phyloP scores from a whole-genome alignment of 2,329 filamentous ascomycete species.

The Botryotinia globosa region DNA sequence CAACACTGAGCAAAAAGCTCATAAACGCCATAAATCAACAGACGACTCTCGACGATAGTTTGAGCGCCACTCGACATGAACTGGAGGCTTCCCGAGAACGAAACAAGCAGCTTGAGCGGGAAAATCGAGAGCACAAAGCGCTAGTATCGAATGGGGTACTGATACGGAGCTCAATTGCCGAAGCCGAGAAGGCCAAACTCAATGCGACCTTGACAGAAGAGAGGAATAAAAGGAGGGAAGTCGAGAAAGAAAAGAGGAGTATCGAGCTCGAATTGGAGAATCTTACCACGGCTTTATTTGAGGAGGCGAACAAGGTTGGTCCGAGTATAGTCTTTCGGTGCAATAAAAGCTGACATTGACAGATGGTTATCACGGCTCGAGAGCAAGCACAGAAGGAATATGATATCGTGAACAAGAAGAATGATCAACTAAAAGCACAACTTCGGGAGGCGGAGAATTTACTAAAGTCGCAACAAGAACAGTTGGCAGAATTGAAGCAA shows the following conservation, averaged over 20 bases:
- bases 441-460: slow-evolving; percentile 83
- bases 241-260: slow-evolving; percentile 76
- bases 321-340: background rate
- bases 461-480: slow-evolving; percentile 87
- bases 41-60: slow-evolving; percentile 82
- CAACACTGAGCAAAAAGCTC: slow-evolving; percentile 87
- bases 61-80: slow-evolving; percentile 80
- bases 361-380: slow-evolving; percentile 91
- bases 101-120: slow-evolving; percentile 64
- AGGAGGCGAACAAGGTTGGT: slow-evolving; percentile 84
- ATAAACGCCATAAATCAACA: slow-evolving; percentile 98
- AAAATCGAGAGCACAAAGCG: slow-evolving; percentile 61
- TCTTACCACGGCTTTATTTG: slow-evolving; percentile 88
- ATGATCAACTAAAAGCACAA: slow-evolving; percentile 82
- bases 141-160: slow-evolving; percentile 71
- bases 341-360: slow-evolving; percentile 62
- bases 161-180: slow-evolving; percentile 70
- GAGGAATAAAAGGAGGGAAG: slow-evolving; percentile 58
- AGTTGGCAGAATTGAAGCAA: slow-evolving; percentile 83
- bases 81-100: slow-evolving; percentile 69
- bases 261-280: slow-evolving; percentile 92
- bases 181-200: slow-evolving; percentile 65
- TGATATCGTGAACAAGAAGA: slow-evolving; percentile 76
- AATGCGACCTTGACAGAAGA: slow-evolving; percentile 62
- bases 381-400: slow-evolving; percentile 84